Percentiles rank a stretch among this genome's conserved stretches.
Conservation (phyloP, 2,329 filamentous ascomycete genomes). For the Ceratocystis smalleyi region DNA sequence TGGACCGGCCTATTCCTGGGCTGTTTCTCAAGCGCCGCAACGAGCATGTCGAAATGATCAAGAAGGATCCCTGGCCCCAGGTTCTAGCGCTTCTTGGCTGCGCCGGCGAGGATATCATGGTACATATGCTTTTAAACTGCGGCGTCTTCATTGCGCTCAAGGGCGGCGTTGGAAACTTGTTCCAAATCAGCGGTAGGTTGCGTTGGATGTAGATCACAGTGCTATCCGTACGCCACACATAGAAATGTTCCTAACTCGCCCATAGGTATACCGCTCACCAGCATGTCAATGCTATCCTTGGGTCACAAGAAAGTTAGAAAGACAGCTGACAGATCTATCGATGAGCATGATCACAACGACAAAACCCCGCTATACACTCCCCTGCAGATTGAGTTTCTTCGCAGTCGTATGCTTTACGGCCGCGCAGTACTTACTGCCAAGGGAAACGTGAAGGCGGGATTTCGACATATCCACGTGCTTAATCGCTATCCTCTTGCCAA, state of each 20-base stretch:
- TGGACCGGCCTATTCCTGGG: constrained; percentile 48
- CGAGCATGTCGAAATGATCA: constrained; percentile 43
- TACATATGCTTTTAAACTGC: constrained; percentile 59
- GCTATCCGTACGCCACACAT: background rate
- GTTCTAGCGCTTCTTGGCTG: constrained; percentile 59
- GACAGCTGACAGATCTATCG: background rate
- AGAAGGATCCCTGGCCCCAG: constrained; percentile 56
- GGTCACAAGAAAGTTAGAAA: background rate
- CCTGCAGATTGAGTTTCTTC: constrained; percentile 56
- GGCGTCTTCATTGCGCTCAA: constrained; percentile 56
- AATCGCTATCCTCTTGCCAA: constrained; percentile 11
- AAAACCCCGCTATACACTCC: constrained; percentile 22
- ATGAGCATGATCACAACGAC: background rate
- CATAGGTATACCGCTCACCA: constrained; percentile 36
- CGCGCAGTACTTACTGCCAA: constrained; percentile 53
- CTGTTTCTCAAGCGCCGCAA: constrained; percentile 50
- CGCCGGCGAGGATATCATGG: constrained; percentile 61
- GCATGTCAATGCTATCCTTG: constrained; percentile 22
- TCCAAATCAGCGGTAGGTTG: constrained; percentile 59
- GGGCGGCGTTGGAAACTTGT: constrained; percentile 47
- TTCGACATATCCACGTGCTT: constrained; percentile 38
- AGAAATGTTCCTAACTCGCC: background rate
- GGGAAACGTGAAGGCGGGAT: constrained; percentile 54
- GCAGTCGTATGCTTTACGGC: constrained; percentile 76
- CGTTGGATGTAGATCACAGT: background rate